Percentiles rank a stretch among this genome's conserved stretches.
Evolutionary conservation across 2,329 filamentous ascomycete genomes (phyloP).

Genomic region (Fusarium miscanthi): DNA sequence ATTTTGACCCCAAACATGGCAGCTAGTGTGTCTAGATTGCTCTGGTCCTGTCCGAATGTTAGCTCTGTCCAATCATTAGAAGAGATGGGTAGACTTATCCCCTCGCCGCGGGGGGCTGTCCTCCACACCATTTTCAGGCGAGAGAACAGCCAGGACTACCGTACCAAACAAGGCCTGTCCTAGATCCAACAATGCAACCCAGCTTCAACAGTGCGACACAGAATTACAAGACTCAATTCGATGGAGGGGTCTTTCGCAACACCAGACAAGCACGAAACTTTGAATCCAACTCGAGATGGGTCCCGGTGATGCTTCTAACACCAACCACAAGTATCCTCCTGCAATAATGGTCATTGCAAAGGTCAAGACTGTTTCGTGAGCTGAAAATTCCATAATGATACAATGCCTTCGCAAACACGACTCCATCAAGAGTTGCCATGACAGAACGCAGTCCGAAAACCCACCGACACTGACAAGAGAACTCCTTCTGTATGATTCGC

Average conservation of each 20-base stretch:
- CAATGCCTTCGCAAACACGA: slow-evolving; percentile 36
- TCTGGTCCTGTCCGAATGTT: slow-evolving; percentile 43
- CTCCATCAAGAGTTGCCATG: slow-evolving; percentile 26
- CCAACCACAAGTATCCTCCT: slow-evolving; percentile 9
- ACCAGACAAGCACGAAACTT: slow-evolving; percentile 89
- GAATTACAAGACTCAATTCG: slow-evolving; percentile 1
- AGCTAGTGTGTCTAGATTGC: background rate
- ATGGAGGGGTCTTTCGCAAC: slow-evolving; percentile 30
- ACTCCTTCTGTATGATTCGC: slow-evolving; percentile 82
- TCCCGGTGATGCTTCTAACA: slow-evolving; percentile 64
- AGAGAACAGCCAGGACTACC: slow-evolving; percentile 62
- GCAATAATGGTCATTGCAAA: slow-evolving; percentile 16
- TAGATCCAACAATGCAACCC: slow-evolving; percentile 39
- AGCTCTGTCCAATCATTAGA: slow-evolving; percentile 33
- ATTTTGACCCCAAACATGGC: background rate
- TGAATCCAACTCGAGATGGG: slow-evolving; percentile 95
- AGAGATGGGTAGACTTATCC: slow-evolving; percentile 60
- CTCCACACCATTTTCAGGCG: slow-evolving; percentile 62
- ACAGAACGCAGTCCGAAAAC: slow-evolving; percentile 21
- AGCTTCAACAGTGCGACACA: slow-evolving; percentile 27
- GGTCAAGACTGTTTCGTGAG: slow-evolving; percentile 23
- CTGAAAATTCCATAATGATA: slow-evolving; percentile 18
- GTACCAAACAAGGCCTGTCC: slow-evolving; percentile 43
- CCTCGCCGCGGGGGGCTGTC: slow-evolving; percentile 57
- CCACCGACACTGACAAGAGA: slow-evolving; percentile 29